phyloP scores from a whole-genome alignment of 257 asterid genomes.

The Nicotiana tabacum region DNA sequence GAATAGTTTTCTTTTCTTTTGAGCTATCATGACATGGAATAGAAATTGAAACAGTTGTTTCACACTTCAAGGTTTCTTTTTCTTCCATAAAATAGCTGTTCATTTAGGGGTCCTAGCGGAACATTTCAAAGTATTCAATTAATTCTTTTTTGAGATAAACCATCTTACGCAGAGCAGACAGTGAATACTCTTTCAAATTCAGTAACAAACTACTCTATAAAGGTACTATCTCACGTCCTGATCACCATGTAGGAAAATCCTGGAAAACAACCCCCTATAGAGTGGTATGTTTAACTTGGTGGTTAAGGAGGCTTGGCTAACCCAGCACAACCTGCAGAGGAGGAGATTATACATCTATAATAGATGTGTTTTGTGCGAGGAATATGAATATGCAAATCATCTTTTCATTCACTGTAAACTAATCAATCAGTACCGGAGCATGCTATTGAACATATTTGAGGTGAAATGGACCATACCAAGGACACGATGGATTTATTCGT shows the following conservation, averaged over 20 bases:
- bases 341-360: neutral
- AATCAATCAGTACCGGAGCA: slow-evolving; percentile 1
- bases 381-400: neutral
- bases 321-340: neutral
- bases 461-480: neutral
- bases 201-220: neutral
- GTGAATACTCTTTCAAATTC: neutral
- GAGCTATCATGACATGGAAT: neutral
- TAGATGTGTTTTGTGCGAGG: neutral
- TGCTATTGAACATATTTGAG: neutral
- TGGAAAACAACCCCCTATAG: neutral
- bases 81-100: neutral
- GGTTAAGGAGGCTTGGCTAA: neutral
- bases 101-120: neutral
- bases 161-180: neutral
- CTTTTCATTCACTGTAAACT: neutral
- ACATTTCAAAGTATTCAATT: slow-evolving; percentile 1
- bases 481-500: neutral
- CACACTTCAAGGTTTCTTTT: neutral
- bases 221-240: neutral
- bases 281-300: neutral
- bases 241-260: neutral
- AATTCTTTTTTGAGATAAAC: neutral
- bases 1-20: too few species aligned
- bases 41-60: neutral